Evolutionary conservation across 352 stramenopile genomes (phyloP), one percentile per base, ranked within the genome.

Genomic region (Phytopythium aichiense): DNA sequence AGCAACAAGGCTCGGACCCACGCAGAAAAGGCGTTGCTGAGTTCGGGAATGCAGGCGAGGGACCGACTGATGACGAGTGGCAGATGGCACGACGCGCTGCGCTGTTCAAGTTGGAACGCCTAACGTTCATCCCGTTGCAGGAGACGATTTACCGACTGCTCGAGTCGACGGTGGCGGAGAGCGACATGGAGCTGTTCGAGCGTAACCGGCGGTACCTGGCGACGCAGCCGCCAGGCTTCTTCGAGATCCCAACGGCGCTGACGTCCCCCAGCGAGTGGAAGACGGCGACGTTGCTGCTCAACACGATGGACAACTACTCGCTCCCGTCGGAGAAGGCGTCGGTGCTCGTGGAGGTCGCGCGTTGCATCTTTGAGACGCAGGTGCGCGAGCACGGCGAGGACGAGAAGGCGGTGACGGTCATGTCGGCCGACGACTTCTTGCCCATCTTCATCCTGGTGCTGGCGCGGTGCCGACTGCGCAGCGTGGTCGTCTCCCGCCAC

Each of bases 381-480:
- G 67, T 65, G 9, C 54, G 60, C 15, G 83, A 92, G 55, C 80
- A 90, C 45, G 56, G 56, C 15, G 53, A 50, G 7, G 40, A 74
- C 11, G 25, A 18, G 0, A 43, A 51, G 8, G 63, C 43, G 54
- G 53, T 55, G n/a, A 64, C 68, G 31, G 50, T 49, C 2, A 87
- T 93, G 74, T 73, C 84, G 12, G 84, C 84, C 1, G 84, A 91
- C 43, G 84, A 93, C 48, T 93, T 91, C 54, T 63, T 93, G 15
- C 84, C 84, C 13, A 93, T 93, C 60, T 90, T 92, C 58, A 92
- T 92, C 40, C 91, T 82, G 38, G 65, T 89, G 9, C 53, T 92
- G 48, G 71, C 78, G 28, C 78, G 73, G 2, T 82, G 71, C 33
- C 64, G 38, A n/a, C 57, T 91, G 52, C 81, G 75, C 2, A 87